Percentiles rank a stretch among this genome's conserved stretches.
phyloP scores from a whole-genome alignment of 495 filamentous ascomycete species.

The Aspergillus biplanus region DNA sequence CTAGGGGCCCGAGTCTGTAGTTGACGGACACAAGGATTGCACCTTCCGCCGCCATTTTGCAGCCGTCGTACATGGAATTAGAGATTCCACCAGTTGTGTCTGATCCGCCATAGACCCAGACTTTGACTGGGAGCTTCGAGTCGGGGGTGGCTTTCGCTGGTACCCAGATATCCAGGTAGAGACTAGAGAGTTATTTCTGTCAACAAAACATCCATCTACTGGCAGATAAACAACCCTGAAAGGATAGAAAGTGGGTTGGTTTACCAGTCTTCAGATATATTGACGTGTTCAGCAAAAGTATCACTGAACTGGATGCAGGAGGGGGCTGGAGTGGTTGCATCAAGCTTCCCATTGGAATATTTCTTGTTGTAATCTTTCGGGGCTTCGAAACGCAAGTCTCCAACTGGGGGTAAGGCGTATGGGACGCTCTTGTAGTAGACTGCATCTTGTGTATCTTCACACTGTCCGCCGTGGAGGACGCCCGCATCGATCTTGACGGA shows the following conservation, averaged over 20 bases:
- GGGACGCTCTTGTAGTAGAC: constrained; percentile 34
- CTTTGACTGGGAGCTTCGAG: constrained; percentile 44
- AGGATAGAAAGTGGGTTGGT: background rate
- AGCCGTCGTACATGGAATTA: constrained; percentile 43
- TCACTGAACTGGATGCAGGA: constrained; percentile 3
- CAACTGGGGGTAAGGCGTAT: constrained; percentile 33
- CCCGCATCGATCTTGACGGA: background rate
- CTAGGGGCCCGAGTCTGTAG: constrained; percentile 39
- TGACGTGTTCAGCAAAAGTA: background rate
- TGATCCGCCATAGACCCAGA: constrained; percentile 48
- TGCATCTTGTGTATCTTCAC: constrained; percentile 35
- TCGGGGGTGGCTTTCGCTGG: constrained; percentile 36
- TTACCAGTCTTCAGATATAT: constrained; percentile 14
- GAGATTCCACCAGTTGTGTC: constrained; percentile 21
- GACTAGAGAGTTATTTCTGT: constrained; percentile 7
- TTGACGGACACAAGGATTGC: constrained; percentile 48
- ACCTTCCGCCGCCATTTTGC: constrained; percentile 36
- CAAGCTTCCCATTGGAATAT: constrained; percentile 19
- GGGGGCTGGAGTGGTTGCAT: constrained; percentile 15
- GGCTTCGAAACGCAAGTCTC: constrained; percentile 29
- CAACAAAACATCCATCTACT: background rate
- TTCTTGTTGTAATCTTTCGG: constrained; percentile 26
- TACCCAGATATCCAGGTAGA: constrained; percentile 33
- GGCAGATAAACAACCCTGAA: background rate
- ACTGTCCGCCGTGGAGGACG: background rate